Conservation (phyloP, 257 asterid genomes). For the Solanum sitiens region DNA sequence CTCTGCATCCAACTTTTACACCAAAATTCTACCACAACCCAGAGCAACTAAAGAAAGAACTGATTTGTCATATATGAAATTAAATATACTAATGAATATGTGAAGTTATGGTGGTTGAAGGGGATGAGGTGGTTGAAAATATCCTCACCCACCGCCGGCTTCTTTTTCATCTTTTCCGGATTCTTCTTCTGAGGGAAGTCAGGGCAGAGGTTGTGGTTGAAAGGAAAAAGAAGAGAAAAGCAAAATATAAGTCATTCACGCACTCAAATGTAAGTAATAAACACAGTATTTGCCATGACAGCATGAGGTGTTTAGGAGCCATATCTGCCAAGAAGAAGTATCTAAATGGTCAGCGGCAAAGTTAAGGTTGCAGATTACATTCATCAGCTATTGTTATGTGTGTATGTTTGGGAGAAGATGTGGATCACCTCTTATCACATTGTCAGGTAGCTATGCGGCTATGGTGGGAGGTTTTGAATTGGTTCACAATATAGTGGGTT, state of each 20-base stretch:
- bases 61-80: neutral
- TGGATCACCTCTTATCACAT: neutral
- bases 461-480: neutral
- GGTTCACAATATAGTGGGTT: neutral
- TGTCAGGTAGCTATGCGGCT: neutral
- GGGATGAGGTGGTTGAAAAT: neutral
- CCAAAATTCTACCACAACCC: neutral
- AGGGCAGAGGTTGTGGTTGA: neutral
- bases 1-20: neutral
- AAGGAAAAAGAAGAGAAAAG: neutral
- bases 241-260: neutral
- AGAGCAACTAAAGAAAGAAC: neutral
- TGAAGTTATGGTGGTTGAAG: neutral
- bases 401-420: neutral
- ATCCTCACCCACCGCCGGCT: neutral
- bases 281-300: neutral
- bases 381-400: neutral
- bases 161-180: neutral
- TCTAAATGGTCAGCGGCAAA: neutral
- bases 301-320: neutral
- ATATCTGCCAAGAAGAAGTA: neutral
- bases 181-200: neutral
- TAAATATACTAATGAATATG: neutral
- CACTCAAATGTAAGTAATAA: neutral
- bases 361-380: neutral